Base-by-base conservation (phyloP, 2,329 filamentous ascomycete species). In the Dactylellina haptotyla region DNA sequence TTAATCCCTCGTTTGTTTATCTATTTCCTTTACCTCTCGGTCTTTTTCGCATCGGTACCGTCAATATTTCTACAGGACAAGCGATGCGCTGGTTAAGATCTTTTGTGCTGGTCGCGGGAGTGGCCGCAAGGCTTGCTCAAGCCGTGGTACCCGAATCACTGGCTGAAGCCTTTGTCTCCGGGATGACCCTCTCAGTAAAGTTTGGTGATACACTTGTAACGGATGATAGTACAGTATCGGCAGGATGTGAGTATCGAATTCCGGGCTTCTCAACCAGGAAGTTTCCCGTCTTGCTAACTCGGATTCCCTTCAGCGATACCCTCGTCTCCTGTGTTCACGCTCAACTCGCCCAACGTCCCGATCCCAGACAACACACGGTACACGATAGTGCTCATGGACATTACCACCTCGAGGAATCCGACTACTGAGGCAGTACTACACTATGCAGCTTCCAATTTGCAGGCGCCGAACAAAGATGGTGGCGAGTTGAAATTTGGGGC, bases 61-160 rank as follows among this genome's bases (percentile, higher is more conserved):
- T 14, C 41, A 53, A 8, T 45, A 43, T 48, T 30, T n/a, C 14
- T 25, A 37, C 12, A 39, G 14, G 41, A 46, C 8, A 18, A 72
- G n/a, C 32, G 59, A 72, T 72, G 67, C 59, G 67, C 59, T 72
- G 67, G 67, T 72, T 72, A 46, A 65, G 45, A 64, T 72, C 51
- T 26, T 72, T 72, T 18, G 45, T 54, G 30, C 37, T 72, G 9
- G 59, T 5, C 28, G 67, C 53, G 53, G 67, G 58, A 58, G 45
- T 56, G n/a, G 67, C 45, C 3, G 66, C 45, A 26, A 48, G 53
- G 23, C 46, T 72, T 20, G 50, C 53, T n/a, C 59, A 16, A 28
- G 67, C 67, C 46, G 53, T 30, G 25, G 59, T 72, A 8, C 67
- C 67, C 4, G 67, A 72, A 37, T 32, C 59, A 37, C 59, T 72